Percentiles rank a stretch among this genome's conserved stretches.
These are phyloP conservation scores for Symbiodinium pilosum DNA, from an alignment of 73 alveolate species.

Conservation along the genomic window DNA sequence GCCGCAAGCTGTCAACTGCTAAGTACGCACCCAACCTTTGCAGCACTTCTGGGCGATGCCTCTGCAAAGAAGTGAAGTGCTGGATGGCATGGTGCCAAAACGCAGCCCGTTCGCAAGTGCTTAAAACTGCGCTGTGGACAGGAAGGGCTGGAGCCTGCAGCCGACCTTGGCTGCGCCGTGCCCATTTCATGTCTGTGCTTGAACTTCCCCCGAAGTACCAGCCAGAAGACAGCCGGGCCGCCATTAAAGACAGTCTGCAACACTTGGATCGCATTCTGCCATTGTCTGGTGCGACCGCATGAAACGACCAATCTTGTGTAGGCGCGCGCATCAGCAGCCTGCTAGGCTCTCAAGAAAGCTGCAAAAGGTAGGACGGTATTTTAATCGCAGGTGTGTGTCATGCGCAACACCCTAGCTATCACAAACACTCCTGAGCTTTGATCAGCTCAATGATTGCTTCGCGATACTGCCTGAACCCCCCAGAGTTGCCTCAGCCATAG, in stretches of 20 bases:
- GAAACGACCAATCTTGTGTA: slow-evolving; percentile 12
- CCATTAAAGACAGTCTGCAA: neutral
- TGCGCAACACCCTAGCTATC: too few relatives aligned
- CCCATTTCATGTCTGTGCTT: too few relatives aligned
- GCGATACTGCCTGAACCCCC: too few relatives aligned
- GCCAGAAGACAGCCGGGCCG: too few relatives aligned
- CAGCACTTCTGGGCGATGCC: neutral
- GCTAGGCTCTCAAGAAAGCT: too few relatives aligned
- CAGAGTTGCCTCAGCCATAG: too few relatives aligned
- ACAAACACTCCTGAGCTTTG: neutral
- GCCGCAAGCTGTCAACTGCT: neutral
- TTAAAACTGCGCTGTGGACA: slow-evolving; percentile 41
- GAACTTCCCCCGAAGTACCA: too few relatives aligned
- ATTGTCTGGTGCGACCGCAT: slow-evolving; percentile 29
- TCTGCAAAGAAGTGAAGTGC: slow-evolving; percentile 3
- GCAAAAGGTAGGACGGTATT: too few relatives aligned
- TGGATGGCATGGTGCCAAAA: slow-evolving; percentile 22
- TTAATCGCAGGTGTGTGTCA: too few relatives aligned
- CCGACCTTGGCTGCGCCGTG: neutral
- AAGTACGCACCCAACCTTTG: neutral
- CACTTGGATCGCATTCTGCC: slow-evolving; percentile 15
- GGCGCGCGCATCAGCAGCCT: neutral
- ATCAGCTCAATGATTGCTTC: neutral
- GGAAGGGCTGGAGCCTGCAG: slow-evolving; percentile 6
- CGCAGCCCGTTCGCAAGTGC: slow-evolving; percentile 68